Conservation (phyloP, 2,329 filamentous ascomycete species). For the Corniculantispora saksenae region DNA sequence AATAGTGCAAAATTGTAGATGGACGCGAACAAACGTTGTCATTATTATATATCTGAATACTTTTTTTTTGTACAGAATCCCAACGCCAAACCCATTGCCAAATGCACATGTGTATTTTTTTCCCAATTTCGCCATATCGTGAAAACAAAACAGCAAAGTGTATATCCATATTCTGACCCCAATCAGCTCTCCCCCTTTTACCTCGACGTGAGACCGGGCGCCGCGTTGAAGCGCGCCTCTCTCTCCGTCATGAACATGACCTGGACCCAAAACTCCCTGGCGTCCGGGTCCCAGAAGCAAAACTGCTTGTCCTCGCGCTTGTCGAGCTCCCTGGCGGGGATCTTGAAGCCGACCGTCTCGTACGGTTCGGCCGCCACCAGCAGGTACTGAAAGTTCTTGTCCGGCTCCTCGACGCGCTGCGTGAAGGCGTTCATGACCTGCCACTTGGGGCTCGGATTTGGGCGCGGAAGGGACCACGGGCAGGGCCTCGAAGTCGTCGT, state of each 20-base stretch:
- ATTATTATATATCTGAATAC: background rate
- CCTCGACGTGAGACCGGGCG: conserved; percentile 58
- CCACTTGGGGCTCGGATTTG: conserved; percentile 45
- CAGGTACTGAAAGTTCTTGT: conserved; percentile 93
- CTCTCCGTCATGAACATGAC: conserved; percentile 98
- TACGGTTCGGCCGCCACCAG: conserved; percentile 96
- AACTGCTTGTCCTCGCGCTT: conserved; percentile 85
- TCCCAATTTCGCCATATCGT: background rate
- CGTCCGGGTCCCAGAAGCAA: conserved; percentile 92
- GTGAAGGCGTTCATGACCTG: conserved; percentile 98
- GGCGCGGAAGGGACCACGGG: background rate
- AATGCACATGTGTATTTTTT: background rate
- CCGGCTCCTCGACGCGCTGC: conserved; percentile 91
- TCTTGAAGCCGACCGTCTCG: conserved; percentile 95
- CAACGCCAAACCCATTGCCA: conserved; percentile 14
- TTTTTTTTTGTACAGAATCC: background rate
- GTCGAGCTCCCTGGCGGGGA: conserved; percentile 91
- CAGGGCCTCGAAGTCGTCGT: conserved; percentile 63
- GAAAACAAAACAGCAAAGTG: background rate
- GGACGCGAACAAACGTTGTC: background rate
- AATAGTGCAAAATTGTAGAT: background rate
- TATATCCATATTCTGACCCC: background rate
- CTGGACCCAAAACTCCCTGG: conserved; percentile 97
- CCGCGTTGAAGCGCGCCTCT: conserved; percentile 80
- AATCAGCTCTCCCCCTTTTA: too few relatives aligned